Conservation (phyloP, 176 grass and related monocot species). For the Hsuehochloa calcarea region DNA sequence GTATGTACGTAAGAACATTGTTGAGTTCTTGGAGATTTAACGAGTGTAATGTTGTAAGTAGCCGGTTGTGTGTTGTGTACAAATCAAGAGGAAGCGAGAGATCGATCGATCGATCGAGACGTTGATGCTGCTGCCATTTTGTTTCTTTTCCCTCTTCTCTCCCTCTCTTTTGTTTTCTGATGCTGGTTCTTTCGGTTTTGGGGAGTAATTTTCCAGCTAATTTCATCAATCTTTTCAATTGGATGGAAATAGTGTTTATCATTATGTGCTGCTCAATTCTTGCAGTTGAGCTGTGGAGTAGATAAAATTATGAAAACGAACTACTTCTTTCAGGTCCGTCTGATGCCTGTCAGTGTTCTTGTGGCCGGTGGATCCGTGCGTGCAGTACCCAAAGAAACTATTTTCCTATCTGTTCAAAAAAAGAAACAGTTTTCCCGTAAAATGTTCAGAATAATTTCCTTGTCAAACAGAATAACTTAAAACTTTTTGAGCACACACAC, state of each 20-base stretch:
- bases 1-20: conserved; percentile 8
- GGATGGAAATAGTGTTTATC: neutral
- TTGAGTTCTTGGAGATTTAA: conserved; percentile 25
- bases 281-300: neutral
- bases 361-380: neutral
- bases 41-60: conserved; percentile 27
- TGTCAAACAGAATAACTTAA: neutral
- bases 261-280: too few species aligned
- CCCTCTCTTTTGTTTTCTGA: neutral
- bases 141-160: neutral
- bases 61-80: conserved; percentile 15
- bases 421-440: neutral
- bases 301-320: neutral
- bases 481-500: neutral
- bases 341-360: neutral
- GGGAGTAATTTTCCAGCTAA: neutral
- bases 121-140: neutral
- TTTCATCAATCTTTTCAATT: neutral
- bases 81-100: neutral
- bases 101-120: neutral
- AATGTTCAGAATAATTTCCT: neutral
- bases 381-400: neutral
- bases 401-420: too few species aligned
- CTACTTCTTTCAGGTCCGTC: neutral
- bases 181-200: neutral